Conservation (phyloP, 148 eudicot species). For the Fagopyrum esculentum region DNA sequence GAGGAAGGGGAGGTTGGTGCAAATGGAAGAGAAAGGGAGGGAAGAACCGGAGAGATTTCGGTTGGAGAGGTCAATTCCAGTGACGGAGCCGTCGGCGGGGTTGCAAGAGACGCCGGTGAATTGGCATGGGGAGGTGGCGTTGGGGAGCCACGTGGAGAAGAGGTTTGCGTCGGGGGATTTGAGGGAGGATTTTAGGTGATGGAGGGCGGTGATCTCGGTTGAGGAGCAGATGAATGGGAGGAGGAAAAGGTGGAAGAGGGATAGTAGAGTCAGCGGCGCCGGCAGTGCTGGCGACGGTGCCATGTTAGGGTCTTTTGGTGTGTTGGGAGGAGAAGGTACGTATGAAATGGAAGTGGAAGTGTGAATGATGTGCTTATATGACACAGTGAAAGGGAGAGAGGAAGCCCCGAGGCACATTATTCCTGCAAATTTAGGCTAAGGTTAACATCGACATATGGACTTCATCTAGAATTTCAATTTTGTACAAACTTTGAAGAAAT, state of each 20-base stretch:
- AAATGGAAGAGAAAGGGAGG: constrained; percentile 41
- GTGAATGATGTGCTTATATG: background rate
- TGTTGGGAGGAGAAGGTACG: background rate
- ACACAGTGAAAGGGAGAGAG: background rate
- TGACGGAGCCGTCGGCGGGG: constrained; percentile 18
- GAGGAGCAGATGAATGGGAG: background rate
- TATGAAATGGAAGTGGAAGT: constrained; percentile 8
- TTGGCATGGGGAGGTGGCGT: constrained; percentile 19
- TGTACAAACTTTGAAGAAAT: no score
- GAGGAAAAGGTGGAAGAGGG: background rate
- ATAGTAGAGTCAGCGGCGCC: constrained; percentile 4
- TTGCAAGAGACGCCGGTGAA: constrained; percentile 51
- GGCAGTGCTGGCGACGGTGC: constrained; percentile 1
- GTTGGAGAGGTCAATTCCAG: constrained; percentile 52
- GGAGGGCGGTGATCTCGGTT: constrained; percentile 27
- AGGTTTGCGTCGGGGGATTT: constrained; percentile 24
- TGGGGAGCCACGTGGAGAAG: constrained; percentile 31
- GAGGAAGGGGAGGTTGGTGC: constrained; percentile 39
- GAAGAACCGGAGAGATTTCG: constrained; percentile 31
- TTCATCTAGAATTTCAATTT: no score
- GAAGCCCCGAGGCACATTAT: background rate
- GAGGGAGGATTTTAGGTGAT: constrained; percentile 37
- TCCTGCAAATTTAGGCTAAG: background rate
- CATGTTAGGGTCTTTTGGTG: background rate
- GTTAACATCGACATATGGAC: no score